Percentiles rank a stretch among this genome's conserved stretches.
Evolutionary conservation across 768 basidiomycete species (phyloP).

Genomic region (Lanmaoa rubissima): DNA sequence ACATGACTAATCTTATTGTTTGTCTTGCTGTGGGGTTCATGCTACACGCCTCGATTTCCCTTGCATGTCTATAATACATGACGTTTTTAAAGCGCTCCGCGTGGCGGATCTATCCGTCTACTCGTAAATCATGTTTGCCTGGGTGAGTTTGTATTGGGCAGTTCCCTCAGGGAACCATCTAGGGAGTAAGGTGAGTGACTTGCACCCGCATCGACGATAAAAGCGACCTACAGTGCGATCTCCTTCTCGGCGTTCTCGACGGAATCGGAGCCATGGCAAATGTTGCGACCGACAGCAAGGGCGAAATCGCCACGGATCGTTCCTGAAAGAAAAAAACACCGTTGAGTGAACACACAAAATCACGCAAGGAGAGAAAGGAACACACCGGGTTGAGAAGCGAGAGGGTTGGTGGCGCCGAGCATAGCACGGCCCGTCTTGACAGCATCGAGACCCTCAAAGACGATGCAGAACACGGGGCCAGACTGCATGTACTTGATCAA

Average conservation of each 20-base stretch:
- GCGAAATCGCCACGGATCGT: constrained; percentile 96
- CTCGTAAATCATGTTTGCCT: constrained; percentile 80
- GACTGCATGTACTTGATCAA: constrained; percentile 95
- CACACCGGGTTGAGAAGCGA: constrained; percentile 81
- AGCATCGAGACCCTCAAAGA: constrained; percentile 91
- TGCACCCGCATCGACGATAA: neutral
- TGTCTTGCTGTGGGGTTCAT: neutral
- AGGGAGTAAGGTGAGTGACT: constrained; percentile 8
- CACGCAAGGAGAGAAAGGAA: constrained; percentile 4
- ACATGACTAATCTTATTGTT: neutral
- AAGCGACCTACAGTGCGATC: constrained; percentile 72
- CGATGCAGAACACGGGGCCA: constrained; percentile 95
- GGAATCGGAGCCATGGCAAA: constrained; percentile 89
- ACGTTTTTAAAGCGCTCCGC: neutral
- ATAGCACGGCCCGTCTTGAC: constrained; percentile 95
- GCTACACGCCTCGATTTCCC: neutral
- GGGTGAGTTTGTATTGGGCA: constrained; percentile 63
- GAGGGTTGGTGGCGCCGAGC: constrained; percentile 97
- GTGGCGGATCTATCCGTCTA: constrained; percentile 33
- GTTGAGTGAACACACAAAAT: constrained; percentile 5
- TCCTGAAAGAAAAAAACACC: constrained; percentile 41
- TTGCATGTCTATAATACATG: constrained; percentile 22
- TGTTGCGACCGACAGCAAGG: constrained; percentile 93
- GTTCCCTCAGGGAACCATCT: constrained; percentile 94
- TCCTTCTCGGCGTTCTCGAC: constrained; percentile 93